Conservation (phyloP, 768 basidiomycete genomes). For the Russula olivacea region DNA sequence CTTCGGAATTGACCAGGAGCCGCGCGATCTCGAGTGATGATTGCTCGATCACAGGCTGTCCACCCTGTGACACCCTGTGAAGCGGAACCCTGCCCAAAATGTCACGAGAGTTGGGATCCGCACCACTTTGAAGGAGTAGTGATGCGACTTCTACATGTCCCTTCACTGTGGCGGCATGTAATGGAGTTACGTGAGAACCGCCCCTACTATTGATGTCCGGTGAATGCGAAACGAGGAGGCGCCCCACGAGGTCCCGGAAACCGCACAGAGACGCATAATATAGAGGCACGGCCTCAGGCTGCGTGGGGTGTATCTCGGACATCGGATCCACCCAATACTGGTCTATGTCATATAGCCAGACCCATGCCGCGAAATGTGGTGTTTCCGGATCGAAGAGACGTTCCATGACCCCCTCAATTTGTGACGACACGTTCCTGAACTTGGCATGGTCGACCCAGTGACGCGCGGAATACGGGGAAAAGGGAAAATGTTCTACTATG, state of each 20-base stretch:
- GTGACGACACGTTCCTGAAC: neutral
- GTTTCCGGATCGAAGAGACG: neutral
- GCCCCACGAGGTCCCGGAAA: neutral
- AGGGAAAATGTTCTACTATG: neutral
- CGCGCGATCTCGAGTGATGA: neutral
- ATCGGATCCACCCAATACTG: neutral
- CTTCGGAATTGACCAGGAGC: neutral
- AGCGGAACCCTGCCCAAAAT: neutral
- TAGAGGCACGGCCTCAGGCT: neutral
- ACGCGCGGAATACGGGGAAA: neutral
- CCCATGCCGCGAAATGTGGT: slow-evolving; percentile 11
- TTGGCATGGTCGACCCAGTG: slow-evolving; percentile 1
- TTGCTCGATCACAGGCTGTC: neutral
- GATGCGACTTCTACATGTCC: neutral
- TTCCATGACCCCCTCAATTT: neutral
- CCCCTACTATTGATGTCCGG: neutral
- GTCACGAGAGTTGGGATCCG: neutral
- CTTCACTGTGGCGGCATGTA: neutral
- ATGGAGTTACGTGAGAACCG: neutral
- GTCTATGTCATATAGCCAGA: slow-evolving; percentile 10
- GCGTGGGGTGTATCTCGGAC: neutral
- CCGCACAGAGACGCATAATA: slow-evolving; percentile 17
- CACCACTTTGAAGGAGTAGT: neutral
- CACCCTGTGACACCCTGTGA: neutral
- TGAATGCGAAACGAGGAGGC: neutral